These are phyloP conservation scores for Yamadazyma sp. DNA, from an alignment of 805 yeast genomes.

Conservation along the genomic window DNA sequence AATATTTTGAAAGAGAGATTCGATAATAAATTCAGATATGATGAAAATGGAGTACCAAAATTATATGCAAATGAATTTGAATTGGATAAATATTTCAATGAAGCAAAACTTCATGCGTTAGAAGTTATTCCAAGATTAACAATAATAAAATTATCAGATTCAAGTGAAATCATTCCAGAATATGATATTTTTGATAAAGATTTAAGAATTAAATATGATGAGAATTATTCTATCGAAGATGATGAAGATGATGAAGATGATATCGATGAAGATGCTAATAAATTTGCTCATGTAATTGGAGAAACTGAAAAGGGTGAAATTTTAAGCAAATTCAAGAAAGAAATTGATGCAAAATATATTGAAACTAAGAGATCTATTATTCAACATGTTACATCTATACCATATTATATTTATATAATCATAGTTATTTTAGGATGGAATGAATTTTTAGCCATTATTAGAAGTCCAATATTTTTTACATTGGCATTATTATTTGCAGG, in stretches of 20 bases:
- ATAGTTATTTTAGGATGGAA: constrained; percentile 88
- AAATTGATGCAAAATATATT: constrained; percentile 73
- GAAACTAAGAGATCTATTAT: constrained; percentile 88
- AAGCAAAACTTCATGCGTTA: constrained; percentile 59
- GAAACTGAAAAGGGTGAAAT: constrained; percentile 57
- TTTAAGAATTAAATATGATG: constrained; percentile 21
- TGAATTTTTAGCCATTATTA: constrained; percentile 82
- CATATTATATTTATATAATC: constrained; percentile 73
- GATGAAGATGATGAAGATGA: constrained; percentile 23
- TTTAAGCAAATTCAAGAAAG: constrained; percentile 60
- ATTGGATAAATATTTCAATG: constrained; percentile 60
- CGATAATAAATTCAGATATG: constrained; percentile 81
- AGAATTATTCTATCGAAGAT: constrained; percentile 20
- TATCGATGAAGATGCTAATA: constrained; percentile 26
- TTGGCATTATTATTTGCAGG: constrained; percentile 56
- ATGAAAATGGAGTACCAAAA: constrained; percentile 75
- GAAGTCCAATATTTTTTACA: constrained; percentile 81
- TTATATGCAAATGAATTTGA: constrained; percentile 75
- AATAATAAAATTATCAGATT: constrained; percentile 50
- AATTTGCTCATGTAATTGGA: constrained; percentile 56
- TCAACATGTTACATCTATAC: constrained; percentile 74
- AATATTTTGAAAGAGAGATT: constrained; percentile 71
- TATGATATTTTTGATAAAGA: constrained; percentile 37
- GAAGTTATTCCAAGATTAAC: constrained; percentile 57
- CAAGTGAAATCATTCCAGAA: constrained; percentile 59